Evolutionary conservation across 495 filamentous ascomycete species (phyloP).

Genomic region (Penicillium longicatenatum): DNA sequence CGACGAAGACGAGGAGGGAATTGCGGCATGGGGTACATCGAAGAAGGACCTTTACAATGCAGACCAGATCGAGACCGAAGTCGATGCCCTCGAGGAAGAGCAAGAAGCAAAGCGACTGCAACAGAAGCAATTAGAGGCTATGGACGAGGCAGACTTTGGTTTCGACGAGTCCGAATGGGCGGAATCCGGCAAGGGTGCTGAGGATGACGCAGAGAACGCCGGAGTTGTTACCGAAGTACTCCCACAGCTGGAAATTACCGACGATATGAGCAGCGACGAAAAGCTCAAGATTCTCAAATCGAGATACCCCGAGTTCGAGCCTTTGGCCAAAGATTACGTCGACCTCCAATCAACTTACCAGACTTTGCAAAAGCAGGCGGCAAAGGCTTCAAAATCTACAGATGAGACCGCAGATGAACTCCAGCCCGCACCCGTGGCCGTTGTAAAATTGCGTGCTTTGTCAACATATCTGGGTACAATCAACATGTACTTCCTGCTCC

Average conservation of each 20-base stretch:
- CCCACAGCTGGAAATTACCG: slow-evolving; percentile 76
- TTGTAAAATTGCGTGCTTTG: slow-evolving; percentile 72
- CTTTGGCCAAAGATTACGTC: slow-evolving; percentile 76
- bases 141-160: slow-evolving; percentile 87
- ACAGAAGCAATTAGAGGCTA: slow-evolving; percentile 80
- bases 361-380: slow-evolving; percentile 56
- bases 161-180: slow-evolving; percentile 89
- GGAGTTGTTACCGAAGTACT: slow-evolving; percentile 78
- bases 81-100: slow-evolving; percentile 90
- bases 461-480: slow-evolving; percentile 82
- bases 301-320: slow-evolving; percentile 90
- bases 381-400: slow-evolving; percentile 48
- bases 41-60: slow-evolving; percentile 92
- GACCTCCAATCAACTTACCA: slow-evolving; percentile 66
- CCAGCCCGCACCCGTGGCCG: slow-evolving; percentile 47
- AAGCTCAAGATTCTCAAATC: slow-evolving; percentile 72
- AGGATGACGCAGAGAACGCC: slow-evolving; percentile 40
- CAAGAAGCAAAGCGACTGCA: slow-evolving; percentile 83
- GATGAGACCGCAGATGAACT: slow-evolving; percentile 32
- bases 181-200: slow-evolving; percentile 42
- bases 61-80: slow-evolving; percentile 85
- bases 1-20: slow-evolving; percentile 70
- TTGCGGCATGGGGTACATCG: slow-evolving; percentile 81
- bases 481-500: slow-evolving; percentile 89
- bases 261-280: slow-evolving; percentile 76